Base-by-base conservation (phyloP, 805 yeast species). In the Hanseniaspora taiwanica region DNA sequence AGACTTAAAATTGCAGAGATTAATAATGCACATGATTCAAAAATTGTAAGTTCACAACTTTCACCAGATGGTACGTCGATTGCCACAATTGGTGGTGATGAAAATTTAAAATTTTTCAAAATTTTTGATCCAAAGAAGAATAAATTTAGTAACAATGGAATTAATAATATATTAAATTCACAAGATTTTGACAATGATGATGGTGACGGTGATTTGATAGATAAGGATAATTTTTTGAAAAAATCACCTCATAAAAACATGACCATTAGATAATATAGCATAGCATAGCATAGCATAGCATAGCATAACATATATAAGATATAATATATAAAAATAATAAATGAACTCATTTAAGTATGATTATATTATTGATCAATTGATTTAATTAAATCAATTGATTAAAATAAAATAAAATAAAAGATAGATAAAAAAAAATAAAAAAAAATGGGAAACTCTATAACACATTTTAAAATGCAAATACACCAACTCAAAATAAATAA, bases 81-180 rank as follows among this genome's bases (percentile, higher is more conserved):
- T 41, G 97, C 95, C 1, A 91, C 98, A 0, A 86, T 87, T 36
- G 93, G 96, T 2, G 93, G 94, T 10, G 97, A 91, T 60, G 98
- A 91, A 58, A 89, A 86, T 61, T 69, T 91, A 54, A 89, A 91
- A 62, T 91, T 91, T 62, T 91, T 94, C 87, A 80, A 83, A 48
- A 68, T 91, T 18, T 89, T 86, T 59, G 96, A 89, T 52, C 40
- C 59, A 46, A 56, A 61, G 48, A 59, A 65, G 17, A 7, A 21
- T 21, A 13, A 20, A 24, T 23, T 18, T 34, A 23, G 16, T 21
- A 18, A 24, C 21, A 9, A 18, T 8, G 6, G 37, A 36, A 29
- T 16, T 13, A n/a, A 33, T n/a, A n/a, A n/a, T n/a, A n/a, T n/a
- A 33, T n/a, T 13, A 34, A 9, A 18, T 21, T 3, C 19, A 36